These are phyloP conservation scores for Gastrolobium villosum DNA, from an alignment of 306 rosid species.

Conservation along the genomic window DNA sequence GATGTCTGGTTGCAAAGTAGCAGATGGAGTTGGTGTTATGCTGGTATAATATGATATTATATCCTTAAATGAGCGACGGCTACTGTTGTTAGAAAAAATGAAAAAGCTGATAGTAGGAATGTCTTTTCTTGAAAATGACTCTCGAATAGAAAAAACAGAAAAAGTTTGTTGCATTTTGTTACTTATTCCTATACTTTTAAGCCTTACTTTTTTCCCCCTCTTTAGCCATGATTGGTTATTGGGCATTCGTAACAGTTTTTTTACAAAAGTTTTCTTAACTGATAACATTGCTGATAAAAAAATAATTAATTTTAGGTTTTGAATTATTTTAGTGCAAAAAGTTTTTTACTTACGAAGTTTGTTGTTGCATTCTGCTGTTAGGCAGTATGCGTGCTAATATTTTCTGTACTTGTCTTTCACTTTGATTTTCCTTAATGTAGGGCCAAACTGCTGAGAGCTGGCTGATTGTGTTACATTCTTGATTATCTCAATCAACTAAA, in stretches of 20 bases:
- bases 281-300: slow-evolving; percentile 16
- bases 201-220: background rate
- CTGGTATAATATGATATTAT: slow-evolving; percentile 68
- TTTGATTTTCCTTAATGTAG: slow-evolving; percentile 7
- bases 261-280: slow-evolving; percentile 1
- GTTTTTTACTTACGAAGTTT: slow-evolving; percentile 31
- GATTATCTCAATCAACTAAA: slow-evolving; percentile 22
- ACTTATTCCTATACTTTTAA: slow-evolving; percentile 2
- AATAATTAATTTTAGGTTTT: slow-evolving; percentile 10
- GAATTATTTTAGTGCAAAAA: slow-evolving; percentile 27
- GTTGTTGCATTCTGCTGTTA: slow-evolving; percentile 23
- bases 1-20: slow-evolving; percentile 99
- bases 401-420: slow-evolving; percentile 10
- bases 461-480: slow-evolving; percentile 17
- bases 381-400: slow-evolving; percentile 19
- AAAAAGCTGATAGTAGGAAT: slow-evolving; percentile 30
- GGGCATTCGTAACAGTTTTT: slow-evolving; percentile 13
- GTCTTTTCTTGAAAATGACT: slow-evolving; percentile 21
- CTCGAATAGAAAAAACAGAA: background rate
- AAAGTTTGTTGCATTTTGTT: slow-evolving; percentile 12
- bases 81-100: background rate
- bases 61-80: slow-evolving; percentile 25
- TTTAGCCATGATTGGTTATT: slow-evolving; percentile 3
- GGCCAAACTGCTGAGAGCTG: background rate
- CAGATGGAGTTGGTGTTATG: slow-evolving; percentile 97